Base-by-base conservation (phyloP, 345 rosid genomes). In the Acer campestre region DNA sequence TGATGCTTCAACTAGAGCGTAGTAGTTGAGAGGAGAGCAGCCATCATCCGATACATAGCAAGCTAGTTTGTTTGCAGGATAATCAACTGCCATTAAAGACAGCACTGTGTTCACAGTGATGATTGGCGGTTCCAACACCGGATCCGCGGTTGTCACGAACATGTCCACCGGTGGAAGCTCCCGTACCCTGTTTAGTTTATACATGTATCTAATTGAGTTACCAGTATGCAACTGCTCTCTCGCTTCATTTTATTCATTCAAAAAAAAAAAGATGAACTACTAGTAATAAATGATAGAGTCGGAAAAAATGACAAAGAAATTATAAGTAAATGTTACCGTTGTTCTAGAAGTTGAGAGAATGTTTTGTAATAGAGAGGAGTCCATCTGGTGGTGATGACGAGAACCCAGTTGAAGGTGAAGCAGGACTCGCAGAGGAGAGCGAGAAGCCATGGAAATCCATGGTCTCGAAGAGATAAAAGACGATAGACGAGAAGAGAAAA, bases 111-210 rank as follows among this genome's bases (percentile, higher is more conserved):
- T 90, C 48, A 78, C 80, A 0, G 90, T 88, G 68, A 88, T 17
- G 70, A 86, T 79, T 0, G 91, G 85, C 17, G 86, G 90, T 74
- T 90, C 90, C 4, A 88, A 81, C 70, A 68, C 79, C 0, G 89
- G 80, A 46, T 88, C 91, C 18, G 90, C 93, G 0, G 89, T 88
- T 1, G 90, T 88, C 16, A 84, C 92, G 55, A 81, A 91, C 82
- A 90, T 80, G 69, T 92, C 94, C 78, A 89, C 87, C 1, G 85
- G 75, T 17, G 93, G 91, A 70, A 90, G 82, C 75, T 89, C 91
- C 23, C 29, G 73, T 20, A 40, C 71, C 78, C 92, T 86, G 78
- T 58, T 58, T 20, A 18, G 20, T 58, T 58, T 20, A 2, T 58
- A 58, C 22, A 51, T 51, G 10, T 42, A 42, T 31, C 4, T 31